Conservation (phyloP, 768 basidiomycete genomes). For the Pulveroboletus sp. region DNA sequence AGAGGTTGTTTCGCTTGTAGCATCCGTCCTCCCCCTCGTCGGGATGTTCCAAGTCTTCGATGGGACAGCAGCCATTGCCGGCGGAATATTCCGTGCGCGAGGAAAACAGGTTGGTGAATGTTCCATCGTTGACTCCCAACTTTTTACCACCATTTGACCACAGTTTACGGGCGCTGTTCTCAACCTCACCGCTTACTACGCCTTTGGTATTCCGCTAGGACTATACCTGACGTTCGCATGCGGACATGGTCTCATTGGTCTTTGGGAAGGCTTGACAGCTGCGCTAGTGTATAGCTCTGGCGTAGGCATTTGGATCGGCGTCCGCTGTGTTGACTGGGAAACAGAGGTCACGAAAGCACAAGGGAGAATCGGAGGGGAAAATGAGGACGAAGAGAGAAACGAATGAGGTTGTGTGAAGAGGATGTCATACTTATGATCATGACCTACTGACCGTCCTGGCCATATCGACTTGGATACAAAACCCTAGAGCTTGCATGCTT, state of each 20-base stretch:
- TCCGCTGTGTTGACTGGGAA: constrained; percentile 64
- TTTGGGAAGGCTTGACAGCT: constrained; percentile 82
- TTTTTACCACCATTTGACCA: neutral
- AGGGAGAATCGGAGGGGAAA: constrained; percentile 36
- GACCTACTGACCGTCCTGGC: neutral
- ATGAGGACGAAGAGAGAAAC: constrained; percentile 29
- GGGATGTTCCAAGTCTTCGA: constrained; percentile 87
- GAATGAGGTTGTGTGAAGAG: neutral
- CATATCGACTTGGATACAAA: no score
- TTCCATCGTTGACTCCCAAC: neutral
- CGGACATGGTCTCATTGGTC: constrained; percentile 59
- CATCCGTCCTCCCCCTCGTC: constrained; percentile 71
- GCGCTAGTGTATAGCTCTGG: constrained; percentile 63
- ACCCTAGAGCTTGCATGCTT: no score
- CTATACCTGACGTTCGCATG: constrained; percentile 69
- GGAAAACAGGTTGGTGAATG: constrained; percentile 61
- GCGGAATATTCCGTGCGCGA: constrained; percentile 78
- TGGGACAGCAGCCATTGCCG: constrained; percentile 61
- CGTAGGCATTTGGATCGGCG: constrained; percentile 50
- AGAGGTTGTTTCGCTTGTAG: constrained; percentile 49
- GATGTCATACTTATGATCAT: neutral
- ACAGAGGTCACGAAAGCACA: constrained; percentile 41
- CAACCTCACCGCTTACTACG: constrained; percentile 64
- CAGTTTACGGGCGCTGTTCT: constrained; percentile 74
- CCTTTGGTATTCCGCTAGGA: constrained; percentile 81